Percentiles rank a stretch among this genome's conserved stretches.
These are phyloP conservation scores for Colletotrichum filicis DNA, from an alignment of 2,329 filamentous ascomycete species.

Conservation along the genomic window DNA sequence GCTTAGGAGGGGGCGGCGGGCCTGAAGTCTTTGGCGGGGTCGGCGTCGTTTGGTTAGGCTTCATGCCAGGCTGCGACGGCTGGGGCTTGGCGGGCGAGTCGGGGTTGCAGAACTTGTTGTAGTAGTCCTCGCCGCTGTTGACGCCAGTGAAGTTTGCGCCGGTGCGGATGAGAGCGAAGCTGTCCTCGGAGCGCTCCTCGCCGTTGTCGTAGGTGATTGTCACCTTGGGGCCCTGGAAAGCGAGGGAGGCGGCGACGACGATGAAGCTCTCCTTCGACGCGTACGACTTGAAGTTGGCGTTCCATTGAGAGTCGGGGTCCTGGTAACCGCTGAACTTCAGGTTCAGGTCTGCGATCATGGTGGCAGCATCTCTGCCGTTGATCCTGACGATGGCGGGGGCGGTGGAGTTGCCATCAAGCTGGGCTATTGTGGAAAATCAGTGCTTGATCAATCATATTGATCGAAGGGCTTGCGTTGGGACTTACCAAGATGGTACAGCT, in stretches of 20 bases:
- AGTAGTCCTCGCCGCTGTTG: constrained; percentile 47
- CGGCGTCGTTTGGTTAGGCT: constrained; percentile 19
- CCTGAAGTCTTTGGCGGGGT: constrained; percentile 4
- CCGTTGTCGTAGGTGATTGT: constrained; percentile 49
- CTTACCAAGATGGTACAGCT: constrained; percentile 64
- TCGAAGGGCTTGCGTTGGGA: not conserved
- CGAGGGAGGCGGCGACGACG: constrained; percentile 39
- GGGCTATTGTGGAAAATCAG: constrained; percentile 9
- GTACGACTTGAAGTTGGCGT: constrained; percentile 42
- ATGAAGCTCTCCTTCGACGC: constrained; percentile 38
- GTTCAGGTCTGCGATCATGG: constrained; percentile 59
- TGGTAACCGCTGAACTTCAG: constrained; percentile 59
- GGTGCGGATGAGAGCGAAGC: constrained; percentile 39
- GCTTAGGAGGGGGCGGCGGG: constrained; percentile 12
- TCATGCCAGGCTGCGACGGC: not conserved
- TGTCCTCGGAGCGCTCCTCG: constrained; percentile 40
- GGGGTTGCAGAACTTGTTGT: constrained; percentile 47
- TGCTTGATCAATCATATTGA: constrained; percentile 34
- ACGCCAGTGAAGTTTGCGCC: constrained; percentile 45
- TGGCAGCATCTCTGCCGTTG: constrained; percentile 64
- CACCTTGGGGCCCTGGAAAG: constrained; percentile 42
- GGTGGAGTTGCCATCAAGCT: constrained; percentile 26
- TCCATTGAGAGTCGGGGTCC: constrained; percentile 67
- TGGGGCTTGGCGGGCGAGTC: constrained; percentile 9
- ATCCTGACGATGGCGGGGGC: constrained; percentile 62